These are phyloP conservation scores for Nannochloropsis oceanica DNA, from an alignment of 108 stramenopile genomes.

Conservation along the genomic window DNA sequence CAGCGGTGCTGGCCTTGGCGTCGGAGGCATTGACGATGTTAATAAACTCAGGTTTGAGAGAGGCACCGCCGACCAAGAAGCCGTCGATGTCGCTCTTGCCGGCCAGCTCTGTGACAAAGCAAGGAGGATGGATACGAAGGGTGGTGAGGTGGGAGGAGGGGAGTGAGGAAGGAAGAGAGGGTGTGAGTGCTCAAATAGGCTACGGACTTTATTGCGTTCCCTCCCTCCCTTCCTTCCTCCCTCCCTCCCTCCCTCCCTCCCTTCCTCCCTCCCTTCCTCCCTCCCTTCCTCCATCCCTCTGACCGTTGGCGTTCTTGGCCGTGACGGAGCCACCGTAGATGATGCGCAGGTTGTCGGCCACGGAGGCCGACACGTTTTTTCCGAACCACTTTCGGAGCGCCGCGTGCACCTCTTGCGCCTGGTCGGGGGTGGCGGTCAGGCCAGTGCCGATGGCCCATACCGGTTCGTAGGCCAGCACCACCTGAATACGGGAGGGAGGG, in stretches of 20 bases:
- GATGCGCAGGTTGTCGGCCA: constrained; percentile 31
- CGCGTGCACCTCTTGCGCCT: constrained; percentile 65
- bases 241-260: constrained; percentile 51
- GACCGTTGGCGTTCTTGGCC: constrained; percentile 35
- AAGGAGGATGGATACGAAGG: too few relatives aligned
- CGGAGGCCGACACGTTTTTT: constrained; percentile 4
- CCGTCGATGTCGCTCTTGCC: constrained; percentile 89
- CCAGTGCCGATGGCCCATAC: constrained; percentile 99
- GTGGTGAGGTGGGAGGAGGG: too few relatives aligned
- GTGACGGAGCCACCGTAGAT: constrained; percentile 44
- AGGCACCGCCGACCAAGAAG: constrained; percentile 97
- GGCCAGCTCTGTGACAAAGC: constrained; percentile 47
- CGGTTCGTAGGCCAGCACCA: constrained; percentile 58
- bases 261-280: background rate
- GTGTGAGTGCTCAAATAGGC: background rate
- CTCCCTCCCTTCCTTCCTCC: background rate
- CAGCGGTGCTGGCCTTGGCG: background rate
- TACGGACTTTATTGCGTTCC: background rate
- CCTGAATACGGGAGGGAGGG: too few relatives aligned
- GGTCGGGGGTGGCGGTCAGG: constrained; percentile 82
- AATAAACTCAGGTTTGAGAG: constrained; percentile 92
- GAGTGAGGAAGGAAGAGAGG: background rate
- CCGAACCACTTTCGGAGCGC: constrained; percentile 31
- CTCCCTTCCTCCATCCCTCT: constrained; percentile 50
- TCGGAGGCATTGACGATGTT: constrained; percentile 63